Evolutionary conservation across 352 stramenopile genomes (phyloP).

Genomic region (Pythium aristosporum): DNA sequence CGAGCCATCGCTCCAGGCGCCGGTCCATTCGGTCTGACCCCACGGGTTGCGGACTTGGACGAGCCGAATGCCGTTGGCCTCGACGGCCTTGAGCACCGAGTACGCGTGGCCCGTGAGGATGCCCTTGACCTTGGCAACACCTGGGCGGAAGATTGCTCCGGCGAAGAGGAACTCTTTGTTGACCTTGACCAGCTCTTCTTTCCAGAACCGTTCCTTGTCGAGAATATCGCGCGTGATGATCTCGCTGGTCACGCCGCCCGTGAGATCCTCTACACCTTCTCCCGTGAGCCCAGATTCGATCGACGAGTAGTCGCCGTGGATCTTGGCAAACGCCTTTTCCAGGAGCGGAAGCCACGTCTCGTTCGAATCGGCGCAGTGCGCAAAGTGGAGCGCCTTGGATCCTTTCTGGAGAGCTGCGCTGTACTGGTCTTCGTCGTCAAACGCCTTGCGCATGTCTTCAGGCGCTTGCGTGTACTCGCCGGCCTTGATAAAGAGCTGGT

Average conservation of each 20-base stretch:
- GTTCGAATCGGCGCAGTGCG: conserved; percentile 44
- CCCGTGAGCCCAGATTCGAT: conserved; percentile 60
- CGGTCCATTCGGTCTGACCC: conserved; percentile 56
- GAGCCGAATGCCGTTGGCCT: conserved; percentile 36
- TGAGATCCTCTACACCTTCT: conserved; percentile 46
- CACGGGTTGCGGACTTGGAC: conserved; percentile 54
- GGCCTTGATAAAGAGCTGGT: conserved; percentile 40
- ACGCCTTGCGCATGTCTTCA: conserved; percentile 23
- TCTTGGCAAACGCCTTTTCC: conserved; percentile 88
- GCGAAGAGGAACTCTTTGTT: conserved; percentile 45
- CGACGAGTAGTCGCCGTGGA: conserved; percentile 64
- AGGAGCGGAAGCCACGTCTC: conserved; percentile 85
- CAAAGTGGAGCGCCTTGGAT: conserved; percentile 41
- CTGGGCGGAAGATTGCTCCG: conserved; percentile 24
- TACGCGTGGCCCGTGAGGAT: conserved; percentile 60
- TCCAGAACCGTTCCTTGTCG: conserved; percentile 28
- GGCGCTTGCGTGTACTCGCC: conserved; percentile 30
- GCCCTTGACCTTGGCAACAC: conserved; percentile 23
- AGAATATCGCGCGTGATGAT: conserved; percentile 1
- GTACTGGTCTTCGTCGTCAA: conserved; percentile 32
- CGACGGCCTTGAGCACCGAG: conserved; percentile 45
- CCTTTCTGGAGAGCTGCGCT: conserved; percentile 30
- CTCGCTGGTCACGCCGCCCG: conserved; percentile 40
- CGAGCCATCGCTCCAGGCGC: conserved; percentile 47
- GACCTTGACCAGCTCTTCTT: conserved; percentile 34